These are phyloP conservation scores for Conticribra weissflogii DNA, from an alignment of 108 stramenopile species.

Conservation along the genomic window DNA sequence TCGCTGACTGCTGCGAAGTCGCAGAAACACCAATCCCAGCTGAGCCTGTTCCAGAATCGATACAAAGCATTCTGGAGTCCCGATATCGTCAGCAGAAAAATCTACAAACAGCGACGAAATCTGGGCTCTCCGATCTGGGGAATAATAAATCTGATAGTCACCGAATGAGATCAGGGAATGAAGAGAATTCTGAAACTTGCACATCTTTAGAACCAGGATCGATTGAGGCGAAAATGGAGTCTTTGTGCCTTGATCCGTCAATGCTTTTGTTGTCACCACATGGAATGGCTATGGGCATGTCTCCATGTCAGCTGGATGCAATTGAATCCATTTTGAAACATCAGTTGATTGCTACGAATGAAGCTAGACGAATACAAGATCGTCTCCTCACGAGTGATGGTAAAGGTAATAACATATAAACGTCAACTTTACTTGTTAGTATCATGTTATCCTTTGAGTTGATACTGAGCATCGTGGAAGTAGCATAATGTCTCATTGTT, in stretches of 20 bases:
- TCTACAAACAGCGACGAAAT: too few relatives aligned
- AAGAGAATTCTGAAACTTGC: too few relatives aligned
- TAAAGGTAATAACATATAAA: not conserved
- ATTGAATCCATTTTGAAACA: conserved; percentile 56
- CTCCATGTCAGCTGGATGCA: conserved; percentile 75
- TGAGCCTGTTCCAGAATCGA: conserved; percentile 43
- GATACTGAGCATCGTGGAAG: too few relatives aligned
- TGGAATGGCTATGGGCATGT: conserved; percentile 74
- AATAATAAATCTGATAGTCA: too few relatives aligned
- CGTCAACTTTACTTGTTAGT: conserved; percentile 1
- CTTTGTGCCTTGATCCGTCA: conserved; percentile 72
- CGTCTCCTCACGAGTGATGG: conserved; percentile 22
- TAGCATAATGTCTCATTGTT: too few relatives aligned
- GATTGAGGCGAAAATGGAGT: conserved; percentile 67
- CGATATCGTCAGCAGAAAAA: too few relatives aligned
- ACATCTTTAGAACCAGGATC: conserved; percentile 12
- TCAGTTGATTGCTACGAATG: conserved; percentile 56
- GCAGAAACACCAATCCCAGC: conserved; percentile 4
- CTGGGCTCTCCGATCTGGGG: too few relatives aligned
- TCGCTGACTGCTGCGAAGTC: conserved; percentile 19
- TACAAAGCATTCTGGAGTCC: too few relatives aligned
- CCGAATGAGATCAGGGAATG: too few relatives aligned
- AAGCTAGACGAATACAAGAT: conserved; percentile 61
- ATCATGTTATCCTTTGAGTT: too few relatives aligned
- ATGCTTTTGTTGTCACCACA: conserved; percentile 71